Evolutionary conservation across 257 asterid genomes (phyloP), one percentile per base, ranked within the genome.

Genomic region (Nicotiana attenuata): DNA sequence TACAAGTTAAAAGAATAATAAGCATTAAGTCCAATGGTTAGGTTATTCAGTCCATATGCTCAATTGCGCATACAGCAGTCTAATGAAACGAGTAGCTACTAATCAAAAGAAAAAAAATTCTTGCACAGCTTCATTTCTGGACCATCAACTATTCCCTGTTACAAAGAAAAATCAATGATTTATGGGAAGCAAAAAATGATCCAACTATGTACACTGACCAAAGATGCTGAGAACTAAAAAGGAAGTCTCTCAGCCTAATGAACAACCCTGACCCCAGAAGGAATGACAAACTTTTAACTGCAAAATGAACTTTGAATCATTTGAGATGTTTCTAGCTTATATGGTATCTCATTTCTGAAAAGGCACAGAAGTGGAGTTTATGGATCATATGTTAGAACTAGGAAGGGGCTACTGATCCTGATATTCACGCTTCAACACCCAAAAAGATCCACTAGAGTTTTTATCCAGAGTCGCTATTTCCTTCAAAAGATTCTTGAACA

Each of bases 381-480:
- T 11, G 33, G 78, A 14, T 73, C 64, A 75, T 8, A 75, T 16
- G 63, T 75, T 50, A 5, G 35, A 73, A 50, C 45, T 8, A 41
- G 47, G 53, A 56, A 26, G 10, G 3, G 47, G 41, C 13, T 24
- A 88, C 73, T 88, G 91, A 67, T 89, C 94, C 52, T 77, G 84
- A 84, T 92, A 92, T 59, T 94, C 98, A 0, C 90, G 89, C 87
- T 93, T 96, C 84, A 96, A 85, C 85, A 90, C 88, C 99, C 99
- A 96, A 83, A 77, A 82, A 20, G 97, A 90, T 3, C 96, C 98
- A 52, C 83, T 87, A 0, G 94, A 78, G 60, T 45, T 88, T 85
- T 88, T 93, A 90, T 94, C 97, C 90, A 96, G 84, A 14, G 84
- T 81, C 59, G 99, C 98, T 66, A 96, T 96, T 88, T 94, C 98